phyloP scores from a whole-genome alignment of 106 monocot species.

The Amphibolis antarctica region DNA sequence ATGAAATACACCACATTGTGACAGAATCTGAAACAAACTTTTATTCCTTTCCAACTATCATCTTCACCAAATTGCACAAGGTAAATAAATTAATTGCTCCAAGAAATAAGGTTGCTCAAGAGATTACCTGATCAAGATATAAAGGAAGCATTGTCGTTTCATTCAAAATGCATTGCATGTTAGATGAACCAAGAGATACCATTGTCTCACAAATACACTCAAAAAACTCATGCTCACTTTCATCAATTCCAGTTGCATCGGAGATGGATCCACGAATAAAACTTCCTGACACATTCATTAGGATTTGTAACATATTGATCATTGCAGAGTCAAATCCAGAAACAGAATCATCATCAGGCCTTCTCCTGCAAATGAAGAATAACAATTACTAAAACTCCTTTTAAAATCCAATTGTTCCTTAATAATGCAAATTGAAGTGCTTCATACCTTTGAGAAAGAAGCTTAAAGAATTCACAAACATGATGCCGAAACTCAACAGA shows the following conservation, averaged over 20 bases:
- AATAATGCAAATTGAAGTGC: background rate
- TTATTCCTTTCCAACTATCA: no score
- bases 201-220: constrained; percentile 82
- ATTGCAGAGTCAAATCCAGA: constrained; percentile 77
- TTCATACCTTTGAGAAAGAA: constrained; percentile 72
- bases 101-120: background rate
- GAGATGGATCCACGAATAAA: constrained; percentile 52
- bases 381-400: background rate
- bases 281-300: constrained; percentile 59
- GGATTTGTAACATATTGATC: constrained; percentile 48
- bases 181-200: constrained; percentile 70
- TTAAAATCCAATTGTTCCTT: background rate
- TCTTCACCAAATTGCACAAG: no score
- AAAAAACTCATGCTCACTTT: constrained; percentile 65
- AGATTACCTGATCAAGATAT: constrained; percentile 69
- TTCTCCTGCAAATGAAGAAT: constrained; percentile 51
- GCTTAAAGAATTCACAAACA: constrained; percentile 91
- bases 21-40: no score
- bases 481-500: constrained; percentile 85
- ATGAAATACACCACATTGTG: no score
- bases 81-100: background rate
- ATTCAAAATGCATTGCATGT: constrained; percentile 49
- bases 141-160: constrained; percentile 32
- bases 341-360: constrained; percentile 53
- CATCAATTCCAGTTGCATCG: constrained; percentile 44